Percentiles rank a stretch among this genome's conserved stretches.
Conservation (phyloP, 306 rosid species). For the Ceratonia siliqua region DNA sequence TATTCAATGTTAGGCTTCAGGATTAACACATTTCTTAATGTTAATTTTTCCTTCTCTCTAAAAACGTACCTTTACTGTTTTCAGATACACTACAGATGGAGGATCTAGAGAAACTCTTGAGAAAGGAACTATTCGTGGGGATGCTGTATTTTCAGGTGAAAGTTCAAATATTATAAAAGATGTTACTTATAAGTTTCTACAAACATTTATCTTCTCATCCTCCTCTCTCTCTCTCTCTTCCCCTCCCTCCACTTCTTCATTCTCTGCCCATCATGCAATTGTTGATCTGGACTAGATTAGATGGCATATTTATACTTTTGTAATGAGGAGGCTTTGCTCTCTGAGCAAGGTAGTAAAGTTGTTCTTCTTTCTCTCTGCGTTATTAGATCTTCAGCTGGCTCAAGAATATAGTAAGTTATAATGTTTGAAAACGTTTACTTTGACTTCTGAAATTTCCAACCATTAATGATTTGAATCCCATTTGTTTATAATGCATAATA, state of each 20-base stretch:
- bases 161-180: slow-evolving; percentile 13
- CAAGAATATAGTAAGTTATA: background rate
- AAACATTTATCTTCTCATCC: slow-evolving; percentile 9
- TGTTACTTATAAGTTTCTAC: slow-evolving; percentile 9
- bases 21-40: background rate
- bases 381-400: background rate
- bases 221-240: background rate
- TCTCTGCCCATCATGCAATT: background rate
- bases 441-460: background rate
- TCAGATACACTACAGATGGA: slow-evolving; percentile 97
- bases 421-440: too few relatives aligned
- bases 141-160: slow-evolving; percentile 75
- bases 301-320: background rate
- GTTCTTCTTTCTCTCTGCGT: background rate
- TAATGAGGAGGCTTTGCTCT: background rate
- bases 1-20: background rate
- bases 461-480: background rate
- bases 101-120: slow-evolving; percentile 77
- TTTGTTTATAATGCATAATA: background rate
- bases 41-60: slow-evolving; percentile 9
- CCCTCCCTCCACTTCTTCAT: background rate
- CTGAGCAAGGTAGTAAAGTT: background rate
- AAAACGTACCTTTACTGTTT: slow-evolving; percentile 5
- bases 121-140: slow-evolving; percentile 89
- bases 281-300: background rate